Conservation (phyloP, 208 protist species). For the Leptomonas pyrrhocoris region DNA sequence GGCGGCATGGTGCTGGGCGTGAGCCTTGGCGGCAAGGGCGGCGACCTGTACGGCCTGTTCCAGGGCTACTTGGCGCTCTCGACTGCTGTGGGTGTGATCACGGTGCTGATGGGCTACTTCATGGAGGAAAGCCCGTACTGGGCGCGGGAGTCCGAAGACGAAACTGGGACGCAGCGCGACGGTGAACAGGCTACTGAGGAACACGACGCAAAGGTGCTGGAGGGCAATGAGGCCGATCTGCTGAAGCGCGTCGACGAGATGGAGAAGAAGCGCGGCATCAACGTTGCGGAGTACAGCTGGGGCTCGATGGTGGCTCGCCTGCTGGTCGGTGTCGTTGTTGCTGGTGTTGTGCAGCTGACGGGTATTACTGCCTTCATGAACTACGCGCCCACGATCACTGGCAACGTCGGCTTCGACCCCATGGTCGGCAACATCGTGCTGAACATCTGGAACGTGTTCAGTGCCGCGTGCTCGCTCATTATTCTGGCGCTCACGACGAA, state of each 20-base stretch:
- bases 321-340: constrained; percentile 47
- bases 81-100: constrained; percentile 52
- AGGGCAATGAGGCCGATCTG: constrained; percentile 30
- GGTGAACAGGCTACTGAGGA: neutral
- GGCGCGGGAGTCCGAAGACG: constrained; percentile 1
- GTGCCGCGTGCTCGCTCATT: constrained; percentile 65
- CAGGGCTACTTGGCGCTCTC: constrained; percentile 65
- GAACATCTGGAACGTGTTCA: constrained; percentile 84
- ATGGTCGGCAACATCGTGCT: constrained; percentile 77
- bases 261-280: constrained; percentile 20
- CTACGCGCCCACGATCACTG: constrained; percentile 81
- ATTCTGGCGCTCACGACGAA: constrained; percentile 57
- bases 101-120: constrained; percentile 56
- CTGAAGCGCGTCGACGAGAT: constrained; percentile 22
- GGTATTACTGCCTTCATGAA: constrained; percentile 87
- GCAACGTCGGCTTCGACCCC: constrained; percentile 54
- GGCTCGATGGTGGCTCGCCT: constrained; percentile 49
- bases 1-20: constrained; percentile 53
- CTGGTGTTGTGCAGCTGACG: constrained; percentile 74
- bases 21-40: constrained; percentile 25
- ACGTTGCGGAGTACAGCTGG: constrained; percentile 43
- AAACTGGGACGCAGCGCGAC: neutral
- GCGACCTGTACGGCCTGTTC: constrained; percentile 41
- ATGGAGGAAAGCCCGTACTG: constrained; percentile 26
- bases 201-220: constrained; percentile 1